Base-by-base conservation (phyloP, 345 rosid species). In the Physaria fendleri region DNA sequence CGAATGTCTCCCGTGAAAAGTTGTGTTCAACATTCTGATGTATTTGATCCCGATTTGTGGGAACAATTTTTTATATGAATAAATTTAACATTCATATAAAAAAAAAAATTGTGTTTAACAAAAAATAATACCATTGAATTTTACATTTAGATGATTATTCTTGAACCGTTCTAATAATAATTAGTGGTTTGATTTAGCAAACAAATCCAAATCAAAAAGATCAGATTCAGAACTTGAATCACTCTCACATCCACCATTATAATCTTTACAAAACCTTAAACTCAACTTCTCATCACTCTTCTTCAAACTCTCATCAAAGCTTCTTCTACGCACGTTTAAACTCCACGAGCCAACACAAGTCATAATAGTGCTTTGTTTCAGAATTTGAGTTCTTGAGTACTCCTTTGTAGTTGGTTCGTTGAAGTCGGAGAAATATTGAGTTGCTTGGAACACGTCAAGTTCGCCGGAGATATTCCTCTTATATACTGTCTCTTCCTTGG, bases 141-240 rank as follows among this genome's bases (percentile, higher is more conserved):
- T 44, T 44, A 57, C 71, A 66, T 47, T 21, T 21, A 56, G 4
- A 38, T 0, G 21, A 15, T 16, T 66, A 56, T 11, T 12, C 37
- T 65, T 18, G n/a, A 28, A 38, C 50, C 34, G 27, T 50, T 11
- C 17, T 58, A n/a, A n/a, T n/a, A n/a, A n/a, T 65, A 17, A 17
- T n/a, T 47, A 56, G 17, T 30, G 59, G 0, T 58, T 67, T 49
- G 16, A 30, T 68, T 59, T 62, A 7, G 57, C 54, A 55, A 56
- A 69, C 68, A 69, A 39, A 64, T 81, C 85, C 50, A 91, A 53
- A 68, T 92, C 98, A 56, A 92, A 92, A 67, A 92, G 79, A 79
- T 92, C 98, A 48, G 95, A 88, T 77, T 92, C 96, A 39, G 88
- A 85, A 69, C 95, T 88, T 18, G 92, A 84, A 77, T 88, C 98